Evolutionary conservation across 2,329 filamentous ascomycete species (phyloP).

Genomic region (Lasiodiplodia hormozganensis): DNA sequence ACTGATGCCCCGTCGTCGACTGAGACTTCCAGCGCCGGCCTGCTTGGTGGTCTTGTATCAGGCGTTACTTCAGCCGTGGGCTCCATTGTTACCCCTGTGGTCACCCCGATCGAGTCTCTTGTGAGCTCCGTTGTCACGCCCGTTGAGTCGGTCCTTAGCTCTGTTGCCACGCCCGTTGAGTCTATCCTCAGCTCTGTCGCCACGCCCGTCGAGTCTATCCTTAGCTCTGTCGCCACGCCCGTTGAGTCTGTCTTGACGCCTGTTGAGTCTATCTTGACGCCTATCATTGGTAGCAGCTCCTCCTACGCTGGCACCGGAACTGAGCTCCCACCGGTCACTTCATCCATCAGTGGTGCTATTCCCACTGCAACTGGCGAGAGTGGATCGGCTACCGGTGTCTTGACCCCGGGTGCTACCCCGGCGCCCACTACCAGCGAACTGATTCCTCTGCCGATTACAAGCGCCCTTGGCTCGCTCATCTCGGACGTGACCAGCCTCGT

Average conservation of each 20-base stretch:
- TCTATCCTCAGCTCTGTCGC: not conserved
- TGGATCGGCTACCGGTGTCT: conserved; percentile 1
- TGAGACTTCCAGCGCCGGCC: conserved; percentile 1
- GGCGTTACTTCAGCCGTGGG: conserved; percentile 21
- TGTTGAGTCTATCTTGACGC: conserved; percentile 13
- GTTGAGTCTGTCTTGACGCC: conserved; percentile 13
- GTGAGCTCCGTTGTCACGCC: not conserved
- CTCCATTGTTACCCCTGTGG: not conserved
- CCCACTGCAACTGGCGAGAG: conserved; percentile 1
- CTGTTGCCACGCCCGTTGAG: not conserved
- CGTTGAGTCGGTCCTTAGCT: not conserved
- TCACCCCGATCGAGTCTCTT: conserved; percentile 8
- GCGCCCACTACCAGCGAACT: conserved; percentile 11
- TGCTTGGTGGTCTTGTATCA: conserved; percentile 24
- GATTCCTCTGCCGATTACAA: conserved; percentile 26
- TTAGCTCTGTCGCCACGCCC: not conserved
- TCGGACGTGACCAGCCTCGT: conserved; percentile 25
- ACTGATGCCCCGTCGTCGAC: conserved; percentile 24
- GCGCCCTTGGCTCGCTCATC: conserved; percentile 19
- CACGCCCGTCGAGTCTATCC: conserved; percentile 6
- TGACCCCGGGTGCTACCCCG: conserved; percentile 5
- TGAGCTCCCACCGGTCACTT: conserved; percentile 12
- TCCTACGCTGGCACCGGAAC: conserved; percentile 2
- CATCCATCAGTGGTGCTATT: not conserved
- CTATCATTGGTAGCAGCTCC: conserved; percentile 14